Conservation (phyloP, 1,284 basidiomycete genomes). For the Trametes polyzona region DNA sequence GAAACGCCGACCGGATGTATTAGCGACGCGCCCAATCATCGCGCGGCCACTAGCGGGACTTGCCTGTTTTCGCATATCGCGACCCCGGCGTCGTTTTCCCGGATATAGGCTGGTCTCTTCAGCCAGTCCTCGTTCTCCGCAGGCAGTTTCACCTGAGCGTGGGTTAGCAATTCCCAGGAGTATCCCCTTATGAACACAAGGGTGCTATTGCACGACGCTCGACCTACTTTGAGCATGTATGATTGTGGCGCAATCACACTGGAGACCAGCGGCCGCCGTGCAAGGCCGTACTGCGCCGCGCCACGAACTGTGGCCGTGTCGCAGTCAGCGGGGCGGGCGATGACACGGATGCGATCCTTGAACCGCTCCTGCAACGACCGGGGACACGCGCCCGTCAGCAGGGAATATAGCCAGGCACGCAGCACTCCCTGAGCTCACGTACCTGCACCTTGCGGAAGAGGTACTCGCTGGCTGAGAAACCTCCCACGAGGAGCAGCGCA, state of each 20-base stretch:
- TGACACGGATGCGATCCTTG: constrained; percentile 63
- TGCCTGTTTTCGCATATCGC: constrained; percentile 83
- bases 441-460: constrained; percentile 76
- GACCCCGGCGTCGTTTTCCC: constrained; percentile 71
- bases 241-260: constrained; percentile 78
- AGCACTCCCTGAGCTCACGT: too few species aligned
- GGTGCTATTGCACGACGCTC: constrained; percentile 1
- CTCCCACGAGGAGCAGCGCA: constrained; percentile 82
- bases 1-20: constrained; percentile 26
- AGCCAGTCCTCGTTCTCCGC: constrained; percentile 79
- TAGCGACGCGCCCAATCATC: constrained; percentile 21
- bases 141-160: constrained; percentile 75
- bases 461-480: constrained; percentile 83
- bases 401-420: too few species aligned
- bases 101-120: constrained; percentile 82
- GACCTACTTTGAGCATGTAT: constrained; percentile 78
- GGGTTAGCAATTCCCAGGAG: neutral
- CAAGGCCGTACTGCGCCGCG: constrained; percentile 82
- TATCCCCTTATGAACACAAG: neutral
- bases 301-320: constrained; percentile 85
- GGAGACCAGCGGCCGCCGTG: constrained; percentile 71
- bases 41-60: constrained; percentile 13
- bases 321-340: constrained; percentile 77
- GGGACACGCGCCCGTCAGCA: neutral
- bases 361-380: constrained; percentile 57